phyloP scores from a whole-genome alignment of 768 basidiomycete genomes.

The Filobasidium floriforme region DNA sequence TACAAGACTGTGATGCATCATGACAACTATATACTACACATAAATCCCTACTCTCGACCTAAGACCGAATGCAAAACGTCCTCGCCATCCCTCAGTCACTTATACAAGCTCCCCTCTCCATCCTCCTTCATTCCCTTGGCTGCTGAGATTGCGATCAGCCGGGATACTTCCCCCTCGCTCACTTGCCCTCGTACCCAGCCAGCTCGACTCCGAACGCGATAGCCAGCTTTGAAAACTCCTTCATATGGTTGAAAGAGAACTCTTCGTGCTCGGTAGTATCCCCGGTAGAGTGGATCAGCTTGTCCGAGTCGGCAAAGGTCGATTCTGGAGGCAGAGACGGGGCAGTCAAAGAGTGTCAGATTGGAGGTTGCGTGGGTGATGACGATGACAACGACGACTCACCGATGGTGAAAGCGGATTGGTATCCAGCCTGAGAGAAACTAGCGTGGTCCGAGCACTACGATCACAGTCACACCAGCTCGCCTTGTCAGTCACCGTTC shows the following conservation, averaged over 20 bases:
- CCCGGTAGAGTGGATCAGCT: conserved; percentile 68
- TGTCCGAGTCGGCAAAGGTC: conserved; percentile 52
- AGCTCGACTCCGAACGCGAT: conserved; percentile 73
- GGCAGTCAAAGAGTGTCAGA: not conserved
- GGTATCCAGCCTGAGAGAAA: conserved; percentile 79
- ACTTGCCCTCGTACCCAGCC: conserved; percentile 40
- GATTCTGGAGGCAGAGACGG: conserved; percentile 36
- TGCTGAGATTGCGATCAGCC: too few species aligned
- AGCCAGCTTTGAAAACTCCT: conserved; percentile 71
- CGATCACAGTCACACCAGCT: not conserved
- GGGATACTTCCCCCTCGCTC: not conserved
- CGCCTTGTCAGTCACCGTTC: not conserved
- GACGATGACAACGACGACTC: conserved; percentile 30
- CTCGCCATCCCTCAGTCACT: too few species aligned
- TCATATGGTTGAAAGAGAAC: conserved; percentile 86
- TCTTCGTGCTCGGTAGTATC: conserved; percentile 78
- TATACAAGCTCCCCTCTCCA: too few species aligned
- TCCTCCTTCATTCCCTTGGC: too few species aligned
- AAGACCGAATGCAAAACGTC: too few species aligned
- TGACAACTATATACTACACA: too few species aligned
- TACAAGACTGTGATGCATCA: too few species aligned
- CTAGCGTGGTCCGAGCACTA: conserved; percentile 51
- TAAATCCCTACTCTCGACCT: too few species aligned
- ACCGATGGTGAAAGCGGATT: conserved; percentile 76
- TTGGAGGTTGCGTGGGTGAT: not conserved